Evolutionary conservation across 2,329 filamentous ascomycete species (phyloP).

Genomic region (Acrocalymma vagum): DNA sequence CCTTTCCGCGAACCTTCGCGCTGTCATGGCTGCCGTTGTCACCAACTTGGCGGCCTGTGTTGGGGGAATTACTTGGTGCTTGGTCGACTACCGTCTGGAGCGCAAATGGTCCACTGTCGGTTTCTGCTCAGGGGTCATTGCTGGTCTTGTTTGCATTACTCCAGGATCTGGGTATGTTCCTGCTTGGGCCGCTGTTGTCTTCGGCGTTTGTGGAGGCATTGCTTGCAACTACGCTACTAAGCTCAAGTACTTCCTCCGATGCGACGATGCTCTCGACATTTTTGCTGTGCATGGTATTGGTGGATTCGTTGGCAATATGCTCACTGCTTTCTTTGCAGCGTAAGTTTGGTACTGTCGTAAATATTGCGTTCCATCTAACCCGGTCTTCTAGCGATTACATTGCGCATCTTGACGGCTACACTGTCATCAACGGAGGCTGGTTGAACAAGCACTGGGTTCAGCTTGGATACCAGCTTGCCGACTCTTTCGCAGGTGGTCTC

Average conservation of each 20-base stretch:
- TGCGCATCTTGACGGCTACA: slow-evolving; percentile 77
- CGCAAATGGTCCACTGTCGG: slow-evolving; percentile 93
- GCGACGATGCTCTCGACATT: slow-evolving; percentile 87
- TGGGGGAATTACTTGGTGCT: slow-evolving; percentile 87
- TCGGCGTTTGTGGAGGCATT: slow-evolving; percentile 76
- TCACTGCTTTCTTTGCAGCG: slow-evolving; percentile 80
- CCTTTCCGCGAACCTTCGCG: slow-evolving; percentile 80
- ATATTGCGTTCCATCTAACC: slow-evolving; percentile 5
- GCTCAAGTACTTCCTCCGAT: slow-evolving; percentile 81
- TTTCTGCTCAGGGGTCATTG: slow-evolving; percentile 90
- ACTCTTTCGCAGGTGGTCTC: slow-evolving; percentile 76
- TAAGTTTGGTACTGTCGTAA: slow-evolving; percentile 44
- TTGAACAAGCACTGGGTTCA: slow-evolving; percentile 85
- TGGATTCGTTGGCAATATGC: slow-evolving; percentile 65
- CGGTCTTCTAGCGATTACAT: slow-evolving; percentile 71
- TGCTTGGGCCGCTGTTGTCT: slow-evolving; percentile 83
- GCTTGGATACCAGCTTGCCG: slow-evolving; percentile 83
- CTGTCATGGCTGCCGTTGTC: slow-evolving; percentile 85
- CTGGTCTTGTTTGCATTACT: slow-evolving; percentile 87
- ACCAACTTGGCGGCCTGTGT: slow-evolving; percentile 87
- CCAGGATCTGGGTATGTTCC: slow-evolving; percentile 88
- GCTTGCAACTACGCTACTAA: slow-evolving; percentile 92
- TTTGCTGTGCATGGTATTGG: slow-evolving; percentile 69
- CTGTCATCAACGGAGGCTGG: slow-evolving; percentile 78
- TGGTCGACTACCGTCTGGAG: slow-evolving; percentile 88